Base-by-base conservation (phyloP, 768 basidiomycete genomes). In the Solioccasus polychromus region DNA sequence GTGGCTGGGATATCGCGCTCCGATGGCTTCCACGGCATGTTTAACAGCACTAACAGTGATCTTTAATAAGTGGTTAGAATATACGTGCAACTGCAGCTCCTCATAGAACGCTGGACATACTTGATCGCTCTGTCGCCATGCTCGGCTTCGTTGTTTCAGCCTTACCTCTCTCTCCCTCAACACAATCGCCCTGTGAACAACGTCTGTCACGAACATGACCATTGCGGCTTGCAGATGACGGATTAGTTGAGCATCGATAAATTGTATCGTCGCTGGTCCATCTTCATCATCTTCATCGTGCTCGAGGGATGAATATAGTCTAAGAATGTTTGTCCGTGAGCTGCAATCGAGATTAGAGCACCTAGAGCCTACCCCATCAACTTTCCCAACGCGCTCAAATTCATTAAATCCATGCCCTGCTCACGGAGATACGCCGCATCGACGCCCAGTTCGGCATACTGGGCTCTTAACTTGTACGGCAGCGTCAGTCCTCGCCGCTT, bases 141-240 rank as follows among this genome's bases (percentile, higher is more conserved):
- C 81, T 53, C 77, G 83, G 38, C 77, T 77, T n/a, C 75, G 73
- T 31, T 69, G 67, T 64, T 86, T 87, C 55, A 83, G 58, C 26
- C 67, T 63, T 42, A 69, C 61, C 53, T 85, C 85, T 45, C 82
- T 76, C 54, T 85, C 83, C 32, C 78, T 76, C 28, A 73, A 66
- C 7, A 76, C 66, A 35, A 86, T 72, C 18, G 75, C 68, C 26
- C 70, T 72, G 44, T 77, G 74, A 2, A 83, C 63, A 1, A 80
- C 43, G 31, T 76, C 70, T 8, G 73, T 71, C 12, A 75, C 68
- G 52, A 86, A 88, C 25, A 72, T 68, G 8, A 72, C 67, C 18
- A 80, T 55, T 25, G 75, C 69, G 8, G 59, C 68, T 17, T 68
- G 67, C 29, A 88, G 50, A 11, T 77, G 52, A 24, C 58, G 71